Base-by-base conservation (phyloP, 768 basidiomycete genomes). In the Peribolospora baueri region DNA sequence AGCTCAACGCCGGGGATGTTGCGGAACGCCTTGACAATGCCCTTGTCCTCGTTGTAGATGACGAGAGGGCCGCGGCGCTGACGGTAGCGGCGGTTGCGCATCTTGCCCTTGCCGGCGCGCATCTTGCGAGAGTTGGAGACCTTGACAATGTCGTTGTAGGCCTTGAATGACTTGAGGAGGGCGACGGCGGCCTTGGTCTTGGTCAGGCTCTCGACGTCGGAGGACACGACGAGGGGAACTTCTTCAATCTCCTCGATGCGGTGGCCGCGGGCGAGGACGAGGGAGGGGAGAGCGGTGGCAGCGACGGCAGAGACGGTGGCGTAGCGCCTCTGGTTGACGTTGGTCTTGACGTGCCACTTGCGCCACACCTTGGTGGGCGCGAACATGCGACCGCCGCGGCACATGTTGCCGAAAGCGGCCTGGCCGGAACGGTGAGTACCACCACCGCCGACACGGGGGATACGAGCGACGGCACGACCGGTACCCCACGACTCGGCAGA, bases 361-460 rank as follows among this genome's bases (percentile, higher is more conserved):
- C 91, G 82, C 91, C 90, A 97, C 68, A 79, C 84, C 76, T 93
- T 95, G 73, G 91, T 97, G 13, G 93, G 93, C 39, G 91, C 91
- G 72, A 98, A 97, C 93, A 98, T 97, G 68, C 93, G 87, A 75
- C 93, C 93, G 67, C 93, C 91, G 71, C 93, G 84, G 76, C 91
- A 97, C 93, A 98, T 97, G 82, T 97, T 97, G 67, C 93, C 93
- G 73, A 97, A 97, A 41, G 93, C 93, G 69, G 86, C 93, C 82
- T 90, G 91, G 58, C 93, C 93, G 56, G 93, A 90, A 62, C 93
- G 84, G 75, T 91, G 86, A 63, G 93, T 97, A 70, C 93, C 93
- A 67, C 84, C 83, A 68, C 93, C 93, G 67, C 86, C 86, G 60
- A 98, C 91, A 84, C 93, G 91, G 70, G 93, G 93, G 68, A 98